Evolutionary conservation across 2,329 filamentous ascomycete species (phyloP).

Genomic region (Verticillium tricorpus): DNA sequence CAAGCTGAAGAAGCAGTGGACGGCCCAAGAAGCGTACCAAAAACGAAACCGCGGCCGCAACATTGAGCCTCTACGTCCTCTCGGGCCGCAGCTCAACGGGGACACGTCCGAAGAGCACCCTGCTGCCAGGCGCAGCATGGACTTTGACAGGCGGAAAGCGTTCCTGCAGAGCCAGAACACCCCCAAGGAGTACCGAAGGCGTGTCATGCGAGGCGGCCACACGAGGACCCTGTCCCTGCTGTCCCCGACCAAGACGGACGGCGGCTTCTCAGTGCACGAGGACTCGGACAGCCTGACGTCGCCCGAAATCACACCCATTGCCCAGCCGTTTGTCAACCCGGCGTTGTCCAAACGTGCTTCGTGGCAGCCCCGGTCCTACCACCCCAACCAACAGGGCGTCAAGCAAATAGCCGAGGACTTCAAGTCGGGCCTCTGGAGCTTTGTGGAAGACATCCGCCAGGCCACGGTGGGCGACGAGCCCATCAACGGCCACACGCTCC

Average conservation of each 20-base stretch:
- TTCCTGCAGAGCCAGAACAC: constrained; percentile 45
- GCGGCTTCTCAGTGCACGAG: constrained; percentile 38
- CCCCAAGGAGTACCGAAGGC: constrained; percentile 43
- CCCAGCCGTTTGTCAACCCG: constrained; percentile 28
- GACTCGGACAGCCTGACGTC: constrained; percentile 40
- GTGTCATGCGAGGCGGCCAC: constrained; percentile 65
- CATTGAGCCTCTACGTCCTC: constrained; percentile 47
- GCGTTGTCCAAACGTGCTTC: constrained; percentile 51
- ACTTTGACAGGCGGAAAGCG: constrained; percentile 70
- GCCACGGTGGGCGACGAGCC: constrained; percentile 94
- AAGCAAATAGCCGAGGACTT: constrained; percentile 89
- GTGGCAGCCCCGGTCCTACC: constrained; percentile 51
- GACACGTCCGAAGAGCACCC: constrained; percentile 33
- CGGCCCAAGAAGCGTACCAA: constrained; percentile 68
- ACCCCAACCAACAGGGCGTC: constrained; percentile 38
- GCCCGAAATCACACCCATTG: constrained; percentile 23
- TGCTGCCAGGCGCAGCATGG: constrained; percentile 40
- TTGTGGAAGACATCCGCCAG: constrained; percentile 91
- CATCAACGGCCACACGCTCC: constrained; percentile 45
- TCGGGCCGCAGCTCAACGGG: constrained; percentile 13
- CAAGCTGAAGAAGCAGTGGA: constrained; percentile 79
- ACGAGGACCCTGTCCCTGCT: constrained; percentile 71
- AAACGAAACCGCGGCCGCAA: constrained; percentile 65
- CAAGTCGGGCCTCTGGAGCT: constrained; percentile 85
- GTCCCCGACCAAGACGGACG: constrained; percentile 56